These are phyloP conservation scores for Calonectria montana DNA, from an alignment of 2,329 filamentous ascomycete species.

Conservation along the genomic window DNA sequence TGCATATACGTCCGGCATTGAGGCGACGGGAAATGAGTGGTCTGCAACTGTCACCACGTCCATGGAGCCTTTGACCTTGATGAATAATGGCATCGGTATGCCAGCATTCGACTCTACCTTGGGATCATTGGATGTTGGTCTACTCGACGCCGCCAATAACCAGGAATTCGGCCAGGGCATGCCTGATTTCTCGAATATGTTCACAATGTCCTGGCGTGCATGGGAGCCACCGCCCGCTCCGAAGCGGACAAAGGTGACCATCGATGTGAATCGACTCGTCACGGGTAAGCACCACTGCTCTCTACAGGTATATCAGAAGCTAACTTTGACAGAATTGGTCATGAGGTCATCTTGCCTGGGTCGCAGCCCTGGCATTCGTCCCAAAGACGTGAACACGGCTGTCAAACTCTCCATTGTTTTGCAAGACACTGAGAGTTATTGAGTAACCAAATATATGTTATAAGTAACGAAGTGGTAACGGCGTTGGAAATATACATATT, in stretches of 20 bases:
- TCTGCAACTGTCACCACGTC: conserved; percentile 6
- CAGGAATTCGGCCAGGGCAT: conserved; percentile 23
- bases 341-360: conserved; percentile 52
- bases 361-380: conserved; percentile 52
- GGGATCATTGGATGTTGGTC: conserved; percentile 16
- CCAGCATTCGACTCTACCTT: conserved; percentile 21
- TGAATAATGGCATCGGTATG: conserved; percentile 9
- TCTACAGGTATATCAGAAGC: background rate
- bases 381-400: conserved; percentile 50
- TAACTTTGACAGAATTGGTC: conserved; percentile 48
- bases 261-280: conserved; percentile 50
- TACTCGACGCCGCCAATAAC: background rate
- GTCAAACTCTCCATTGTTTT: conserved; percentile 36
- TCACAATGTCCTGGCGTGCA: conserved; percentile 23
- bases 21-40: conserved; percentile 24
- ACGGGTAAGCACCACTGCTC: conserved; percentile 43
- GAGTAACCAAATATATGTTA: background rate
- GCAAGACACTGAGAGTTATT: background rate
- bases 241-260: conserved; percentile 47
- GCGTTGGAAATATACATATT: background rate
- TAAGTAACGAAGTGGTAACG: background rate
- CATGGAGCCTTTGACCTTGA: background rate
- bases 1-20: conserved; percentile 16
- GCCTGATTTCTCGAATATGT: conserved; percentile 23
- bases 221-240: conserved; percentile 36